Base-by-base conservation (phyloP, 257 asterid genomes). In the Linaria vulgaris region DNA sequence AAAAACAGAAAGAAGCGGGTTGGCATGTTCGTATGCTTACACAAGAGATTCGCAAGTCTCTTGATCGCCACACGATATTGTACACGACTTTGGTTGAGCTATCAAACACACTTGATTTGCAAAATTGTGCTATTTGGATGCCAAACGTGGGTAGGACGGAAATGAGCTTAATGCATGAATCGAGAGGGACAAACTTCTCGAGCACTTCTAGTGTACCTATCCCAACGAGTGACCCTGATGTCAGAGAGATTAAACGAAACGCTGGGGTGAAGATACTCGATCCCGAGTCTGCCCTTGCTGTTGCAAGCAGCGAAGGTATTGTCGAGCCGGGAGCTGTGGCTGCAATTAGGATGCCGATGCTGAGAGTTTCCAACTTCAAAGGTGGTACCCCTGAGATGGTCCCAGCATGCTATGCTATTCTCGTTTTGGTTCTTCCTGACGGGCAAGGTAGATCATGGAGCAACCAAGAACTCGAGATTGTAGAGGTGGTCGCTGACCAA, bases 321-420 rank as follows among this genome's bases (percentile, higher is more conserved):
- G 74, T 65, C 19, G 95, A 78, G 52, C 79, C 80, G 1, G 99
- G 91, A 44, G 65, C 90, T 19, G 94, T 84, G 60, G 99, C 99
- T 39, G 95, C 99, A 11, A 90, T 90, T 65, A 72, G 97, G 67
- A 87, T 94, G 95, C 99, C 97, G n/a, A 87, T 90, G 91, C 85
- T 94, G 30, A 82, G 76, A 76, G 97, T 82, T 65, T 77, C 86
- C 19, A 85, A 94, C 69, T 94, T 90, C 78, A 74, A 84, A 59
- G 96, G 95, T 9, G 99, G 94, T 23, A 90, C 97, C 21, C 95
- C 95, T 0, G 96, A 89, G 77, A 72, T 85, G 78, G 79, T 87
- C 63, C 96, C 87, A 3, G 87, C 89, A 9, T 87, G 87, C 80
- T 94, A 94, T 55, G 95, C 95, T 0, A 84, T 94, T 66, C 89